Evolutionary conservation across 768 basidiomycete genomes (phyloP).

Genomic region (Pleurotus djamor): DNA sequence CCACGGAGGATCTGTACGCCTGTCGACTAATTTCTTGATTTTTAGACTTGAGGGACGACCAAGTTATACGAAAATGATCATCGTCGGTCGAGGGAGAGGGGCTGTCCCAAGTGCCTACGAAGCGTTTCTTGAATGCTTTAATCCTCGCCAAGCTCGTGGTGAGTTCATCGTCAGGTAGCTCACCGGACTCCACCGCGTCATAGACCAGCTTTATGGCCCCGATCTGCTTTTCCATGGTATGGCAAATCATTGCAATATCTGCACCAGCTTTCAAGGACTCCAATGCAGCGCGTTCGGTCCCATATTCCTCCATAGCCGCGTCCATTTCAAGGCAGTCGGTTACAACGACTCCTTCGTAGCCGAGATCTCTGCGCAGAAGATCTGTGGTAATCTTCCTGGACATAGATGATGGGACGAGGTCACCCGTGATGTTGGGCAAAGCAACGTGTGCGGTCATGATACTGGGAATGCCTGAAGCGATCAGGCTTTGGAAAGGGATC

Average conservation of each 20-base stretch:
- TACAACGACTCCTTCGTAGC: slow-evolving; percentile 59
- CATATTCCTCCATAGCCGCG: slow-evolving; percentile 53
- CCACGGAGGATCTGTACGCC: slow-evolving; percentile 46
- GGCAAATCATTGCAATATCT: slow-evolving; percentile 77
- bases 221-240: slow-evolving; percentile 50
- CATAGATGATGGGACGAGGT: slow-evolving; percentile 58
- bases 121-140: slow-evolving; percentile 44
- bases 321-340: slow-evolving; percentile 82
- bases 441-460: slow-evolving; percentile 80
- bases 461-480: slow-evolving; percentile 40
- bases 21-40: slow-evolving; percentile 39
- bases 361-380: slow-evolving; percentile 48
- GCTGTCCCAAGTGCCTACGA: slow-evolving; percentile 45
- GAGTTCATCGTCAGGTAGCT: slow-evolving; percentile 35
- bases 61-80: slow-evolving; percentile 21
- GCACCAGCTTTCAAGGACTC: slow-evolving; percentile 59
- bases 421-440: slow-evolving; percentile 52
- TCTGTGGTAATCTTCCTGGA: slow-evolving; percentile 49
- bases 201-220: slow-evolving; percentile 53
- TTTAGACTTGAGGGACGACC: slow-evolving; percentile 32
- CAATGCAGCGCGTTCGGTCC: slow-evolving; percentile 53
- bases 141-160: slow-evolving; percentile 44
- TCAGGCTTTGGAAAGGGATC: slow-evolving; percentile 52
- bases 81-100: slow-evolving; percentile 19
- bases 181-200: slow-evolving; percentile 43